Evolutionary conservation across 495 filamentous ascomycete species (phyloP).

Genomic region (Penicillium egyptiacum): DNA sequence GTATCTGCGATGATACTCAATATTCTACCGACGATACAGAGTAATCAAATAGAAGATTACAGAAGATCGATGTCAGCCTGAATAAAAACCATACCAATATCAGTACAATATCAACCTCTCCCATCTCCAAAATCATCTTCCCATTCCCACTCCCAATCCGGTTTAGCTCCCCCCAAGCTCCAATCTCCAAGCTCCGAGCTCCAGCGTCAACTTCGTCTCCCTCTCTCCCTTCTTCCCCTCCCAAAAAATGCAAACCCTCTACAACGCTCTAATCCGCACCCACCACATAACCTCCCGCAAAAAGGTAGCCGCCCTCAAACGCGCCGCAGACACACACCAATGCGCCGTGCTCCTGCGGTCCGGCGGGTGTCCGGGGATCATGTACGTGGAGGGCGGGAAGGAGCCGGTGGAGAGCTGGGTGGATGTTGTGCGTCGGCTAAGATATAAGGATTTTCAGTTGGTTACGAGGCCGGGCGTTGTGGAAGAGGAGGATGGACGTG

Average conservation of each 20-base stretch:
- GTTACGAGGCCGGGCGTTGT: conserved; percentile 34
- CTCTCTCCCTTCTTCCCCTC: not conserved
- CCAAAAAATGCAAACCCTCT: conserved; percentile 32
- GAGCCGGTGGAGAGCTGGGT: conserved; percentile 56
- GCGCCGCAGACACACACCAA: conserved; percentile 56
- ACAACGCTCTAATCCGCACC: conserved; percentile 68
- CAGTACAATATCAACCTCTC: not conserved
- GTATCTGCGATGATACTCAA: no score
- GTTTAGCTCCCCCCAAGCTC: conserved; percentile 1
- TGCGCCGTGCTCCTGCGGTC: conserved; percentile 64
- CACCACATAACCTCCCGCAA: conserved; percentile 83
- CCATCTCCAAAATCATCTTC: not conserved
- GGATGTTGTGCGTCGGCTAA: conserved; percentile 48
- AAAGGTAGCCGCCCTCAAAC: conserved; percentile 65
- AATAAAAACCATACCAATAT: not conserved
- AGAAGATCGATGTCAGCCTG: not conserved
- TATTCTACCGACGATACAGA: not conserved
- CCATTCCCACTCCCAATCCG: not conserved
- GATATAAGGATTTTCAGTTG: conserved; percentile 54
- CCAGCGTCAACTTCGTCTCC: not conserved
- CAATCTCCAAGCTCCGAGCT: not conserved
- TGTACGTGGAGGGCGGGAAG: conserved; percentile 68
- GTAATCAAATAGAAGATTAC: not conserved
- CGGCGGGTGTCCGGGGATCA: conserved; percentile 69
- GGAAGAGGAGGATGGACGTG: conserved; percentile 11